A percentile compares a stretch with the other conserved stretches of the same genome.
Conservation (phyloP, 768 basidiomycete species). For the Infundibulicybe gibba region DNA sequence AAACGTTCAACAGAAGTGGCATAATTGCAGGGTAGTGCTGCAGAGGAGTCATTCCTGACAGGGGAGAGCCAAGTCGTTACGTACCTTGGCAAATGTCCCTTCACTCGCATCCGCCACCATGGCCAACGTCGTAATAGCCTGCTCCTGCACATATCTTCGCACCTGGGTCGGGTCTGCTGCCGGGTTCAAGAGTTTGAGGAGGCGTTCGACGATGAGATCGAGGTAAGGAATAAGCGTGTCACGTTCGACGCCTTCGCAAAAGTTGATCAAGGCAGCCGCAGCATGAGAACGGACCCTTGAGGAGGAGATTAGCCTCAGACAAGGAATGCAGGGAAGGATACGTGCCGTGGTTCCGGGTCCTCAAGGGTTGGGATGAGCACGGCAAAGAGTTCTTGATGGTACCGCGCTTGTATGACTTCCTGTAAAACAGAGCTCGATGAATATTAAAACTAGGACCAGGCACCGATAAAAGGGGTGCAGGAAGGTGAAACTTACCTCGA, state of each 20-base stretch:
- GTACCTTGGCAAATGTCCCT: constrained; percentile 67
- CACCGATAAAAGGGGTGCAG: neutral
- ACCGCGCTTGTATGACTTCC: constrained; percentile 74
- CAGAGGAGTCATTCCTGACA: neutral
- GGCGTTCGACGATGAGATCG: constrained; percentile 72
- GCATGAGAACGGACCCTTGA: constrained; percentile 82
- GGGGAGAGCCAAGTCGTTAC: constrained; percentile 2
- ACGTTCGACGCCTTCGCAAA: constrained; percentile 82
- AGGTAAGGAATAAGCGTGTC: constrained; percentile 74
- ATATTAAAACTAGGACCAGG: neutral
- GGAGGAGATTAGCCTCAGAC: neutral
- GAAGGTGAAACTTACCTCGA: constrained; percentile 51
- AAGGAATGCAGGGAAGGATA: constrained; percentile 1
- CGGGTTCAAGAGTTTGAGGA: constrained; percentile 64
- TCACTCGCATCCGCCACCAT: constrained; percentile 90
- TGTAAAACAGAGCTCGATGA: constrained; percentile 15
- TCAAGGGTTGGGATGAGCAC: constrained; percentile 72
- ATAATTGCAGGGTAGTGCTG: constrained; percentile 79
- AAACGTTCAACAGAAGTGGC: constrained; percentile 74
- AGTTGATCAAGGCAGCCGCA: constrained; percentile 85
- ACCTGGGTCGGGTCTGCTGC: constrained; percentile 37
- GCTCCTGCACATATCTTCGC: constrained; percentile 76
- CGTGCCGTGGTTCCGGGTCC: constrained; percentile 69
- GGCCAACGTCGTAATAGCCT: constrained; percentile 82
- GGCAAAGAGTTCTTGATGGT: constrained; percentile 64